These are phyloP conservation scores for Kregervanrija pseudodelftensis DNA, from an alignment of 805 yeast species.

Conservation along the genomic window DNA sequence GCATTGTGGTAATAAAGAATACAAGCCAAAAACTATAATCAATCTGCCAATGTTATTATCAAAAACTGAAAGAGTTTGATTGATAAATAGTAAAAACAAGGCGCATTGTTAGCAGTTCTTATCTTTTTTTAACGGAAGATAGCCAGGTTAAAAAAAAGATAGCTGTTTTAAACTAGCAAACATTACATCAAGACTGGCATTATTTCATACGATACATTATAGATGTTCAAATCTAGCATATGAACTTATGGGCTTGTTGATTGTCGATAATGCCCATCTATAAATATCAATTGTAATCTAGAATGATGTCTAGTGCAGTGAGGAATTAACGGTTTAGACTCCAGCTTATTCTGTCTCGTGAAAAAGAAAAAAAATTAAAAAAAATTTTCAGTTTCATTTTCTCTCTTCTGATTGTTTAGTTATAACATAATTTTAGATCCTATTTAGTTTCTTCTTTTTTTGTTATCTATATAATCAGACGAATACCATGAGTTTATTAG, in stretches of 20 bases:
- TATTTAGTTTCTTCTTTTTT: no score
- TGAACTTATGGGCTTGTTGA: constrained; percentile 28
- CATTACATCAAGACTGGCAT: constrained; percentile 35
- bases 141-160: constrained; percentile 35
- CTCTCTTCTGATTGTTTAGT: no score
- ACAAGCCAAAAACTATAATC: constrained; percentile 30
- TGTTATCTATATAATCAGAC: no score
- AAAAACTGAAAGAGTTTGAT: constrained; percentile 26
- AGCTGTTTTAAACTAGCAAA: constrained; percentile 34
- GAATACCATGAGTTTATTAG: no score
- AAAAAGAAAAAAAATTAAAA: not conserved
- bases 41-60: constrained; percentile 24
- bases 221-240: constrained; percentile 16
- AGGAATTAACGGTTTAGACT: not conserved
- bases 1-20: constrained; percentile 31
- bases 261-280: constrained; percentile 27
- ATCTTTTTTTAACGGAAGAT: constrained; percentile 34
- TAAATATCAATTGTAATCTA: constrained; percentile 1
- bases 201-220: constrained; percentile 32
- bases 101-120: constrained; percentile 46
- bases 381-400: not conserved
- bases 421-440: no score
- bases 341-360: not conserved
- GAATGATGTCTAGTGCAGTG: not conserved
- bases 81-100: constrained; percentile 28